Evolutionary conservation across 176 grass and related monocot genomes (phyloP).

Genomic region (Melocanna baccifera): DNA sequence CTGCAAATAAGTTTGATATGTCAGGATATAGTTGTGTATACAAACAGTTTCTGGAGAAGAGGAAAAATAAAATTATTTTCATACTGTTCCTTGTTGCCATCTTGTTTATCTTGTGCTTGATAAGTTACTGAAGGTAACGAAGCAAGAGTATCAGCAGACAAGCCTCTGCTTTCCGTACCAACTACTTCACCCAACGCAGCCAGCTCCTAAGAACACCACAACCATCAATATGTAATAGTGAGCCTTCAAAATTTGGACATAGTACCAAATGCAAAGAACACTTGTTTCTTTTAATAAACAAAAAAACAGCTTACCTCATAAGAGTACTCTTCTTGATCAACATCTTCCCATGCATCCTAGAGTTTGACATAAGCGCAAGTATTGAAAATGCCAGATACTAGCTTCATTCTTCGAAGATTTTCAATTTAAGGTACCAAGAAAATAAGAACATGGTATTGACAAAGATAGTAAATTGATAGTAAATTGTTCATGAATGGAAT

Average conservation of each 20-base stretch:
- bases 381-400: constrained; percentile 13
- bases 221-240: background rate
- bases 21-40: background rate
- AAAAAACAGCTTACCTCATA: constrained; percentile 62
- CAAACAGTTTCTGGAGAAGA: background rate
- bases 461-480: too few relatives aligned
- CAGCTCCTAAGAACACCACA: constrained; percentile 62
- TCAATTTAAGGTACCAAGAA: background rate
- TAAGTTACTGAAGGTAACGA: constrained; percentile 78
- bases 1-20: constrained; percentile 40
- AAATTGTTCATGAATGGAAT: background rate
- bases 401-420: background rate
- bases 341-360: constrained; percentile 91
- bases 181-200: constrained; percentile 85
- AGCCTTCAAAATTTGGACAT: background rate
- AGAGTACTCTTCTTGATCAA: constrained; percentile 88
- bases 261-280: background rate
- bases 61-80: background rate
- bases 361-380: constrained; percentile 1
- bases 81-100: constrained; percentile 87
- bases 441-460: background rate
- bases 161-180: constrained; percentile 81
- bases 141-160: constrained; percentile 62
- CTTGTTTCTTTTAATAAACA: background rate
- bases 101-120: constrained; percentile 61